phyloP scores from a whole-genome alignment of 2,329 filamentous ascomycete genomes.

The Zasmidium citrigriseum region DNA sequence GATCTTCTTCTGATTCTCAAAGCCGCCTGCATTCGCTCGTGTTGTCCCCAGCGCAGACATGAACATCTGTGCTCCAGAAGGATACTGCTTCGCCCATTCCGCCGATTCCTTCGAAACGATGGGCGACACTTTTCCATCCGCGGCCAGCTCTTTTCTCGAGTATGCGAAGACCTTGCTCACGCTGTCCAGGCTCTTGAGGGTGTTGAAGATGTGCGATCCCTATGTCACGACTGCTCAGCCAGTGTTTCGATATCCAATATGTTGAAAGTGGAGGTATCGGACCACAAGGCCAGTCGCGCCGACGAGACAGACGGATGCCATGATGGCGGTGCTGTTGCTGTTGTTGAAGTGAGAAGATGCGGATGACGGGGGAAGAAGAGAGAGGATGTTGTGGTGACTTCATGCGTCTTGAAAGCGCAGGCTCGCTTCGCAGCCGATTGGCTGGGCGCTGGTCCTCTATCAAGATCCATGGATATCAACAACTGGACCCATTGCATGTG shows the following conservation, averaged over 20 bases:
- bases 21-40: slow-evolving; percentile 68
- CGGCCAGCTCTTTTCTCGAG: slow-evolving; percentile 62
- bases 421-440: not conserved
- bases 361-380: not conserved
- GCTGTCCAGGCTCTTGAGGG: slow-evolving; percentile 57
- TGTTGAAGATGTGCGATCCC: slow-evolving; percentile 73
- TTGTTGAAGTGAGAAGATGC: not conserved
- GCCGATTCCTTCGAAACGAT: slow-evolving; percentile 67
- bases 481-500: not conserved
- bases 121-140: slow-evolving; percentile 63
- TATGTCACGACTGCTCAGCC: slow-evolving; percentile 37
- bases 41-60: slow-evolving; percentile 83
- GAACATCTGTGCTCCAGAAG: slow-evolving; percentile 66
- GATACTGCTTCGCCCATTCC: slow-evolving; percentile 64
- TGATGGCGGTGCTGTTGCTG: slow-evolving; percentile 28
- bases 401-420: not conserved
- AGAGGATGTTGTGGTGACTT: not conserved
- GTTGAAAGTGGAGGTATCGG: slow-evolving; percentile 23
- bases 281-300: slow-evolving; percentile 67
- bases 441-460: not conserved
- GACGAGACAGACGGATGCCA: slow-evolving; percentile 57
- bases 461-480: not conserved
- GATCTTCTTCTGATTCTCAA: slow-evolving; percentile 81
- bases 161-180: slow-evolving; percentile 63
- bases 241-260: slow-evolving; percentile 1